phyloP scores from a whole-genome alignment of 179 eudicot species.

The Beta macrorhiza region DNA sequence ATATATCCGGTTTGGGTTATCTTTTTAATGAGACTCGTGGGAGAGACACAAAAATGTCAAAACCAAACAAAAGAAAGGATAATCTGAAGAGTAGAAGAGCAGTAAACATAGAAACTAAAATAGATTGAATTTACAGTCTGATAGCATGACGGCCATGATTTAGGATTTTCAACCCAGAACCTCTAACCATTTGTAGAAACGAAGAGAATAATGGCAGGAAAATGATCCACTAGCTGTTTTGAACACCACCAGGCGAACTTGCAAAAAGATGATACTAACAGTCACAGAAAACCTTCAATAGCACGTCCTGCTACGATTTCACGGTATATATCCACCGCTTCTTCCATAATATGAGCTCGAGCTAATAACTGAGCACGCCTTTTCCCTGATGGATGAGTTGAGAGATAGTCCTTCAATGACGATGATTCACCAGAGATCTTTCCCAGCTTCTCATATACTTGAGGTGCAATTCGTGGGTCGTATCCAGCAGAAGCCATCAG shows the following conservation, averaged over 20 bases:
- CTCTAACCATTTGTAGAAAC: background rate
- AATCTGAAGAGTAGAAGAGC: too few species aligned
- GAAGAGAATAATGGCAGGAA: background rate
- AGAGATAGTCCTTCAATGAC: slow-evolving; percentile 55
- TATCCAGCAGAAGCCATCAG: slow-evolving; percentile 85
- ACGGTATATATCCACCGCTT: slow-evolving; percentile 69
- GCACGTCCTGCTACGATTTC: slow-evolving; percentile 55
- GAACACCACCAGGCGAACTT: background rate
- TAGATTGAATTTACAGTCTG: background rate
- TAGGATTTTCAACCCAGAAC: background rate
- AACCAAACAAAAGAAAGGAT: too few species aligned
- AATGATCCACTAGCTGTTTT: background rate
- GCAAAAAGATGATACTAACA: background rate
- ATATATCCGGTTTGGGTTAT: too few species aligned
- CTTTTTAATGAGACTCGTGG: too few species aligned
- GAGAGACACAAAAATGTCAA: too few species aligned
- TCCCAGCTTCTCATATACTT: slow-evolving; percentile 81
- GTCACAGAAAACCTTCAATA: slow-evolving; percentile 69
- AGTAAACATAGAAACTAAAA: too few species aligned
- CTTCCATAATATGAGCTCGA: slow-evolving; percentile 87
- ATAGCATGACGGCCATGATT: background rate
- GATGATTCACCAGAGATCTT: slow-evolving; percentile 50
- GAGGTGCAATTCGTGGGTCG: slow-evolving; percentile 83
- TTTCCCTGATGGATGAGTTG: slow-evolving; percentile 95
- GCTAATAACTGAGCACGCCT: slow-evolving; percentile 64